Evolutionary conservation across 176 grass and related monocot species (phyloP).

Genomic region (Juncus effusus): DNA sequence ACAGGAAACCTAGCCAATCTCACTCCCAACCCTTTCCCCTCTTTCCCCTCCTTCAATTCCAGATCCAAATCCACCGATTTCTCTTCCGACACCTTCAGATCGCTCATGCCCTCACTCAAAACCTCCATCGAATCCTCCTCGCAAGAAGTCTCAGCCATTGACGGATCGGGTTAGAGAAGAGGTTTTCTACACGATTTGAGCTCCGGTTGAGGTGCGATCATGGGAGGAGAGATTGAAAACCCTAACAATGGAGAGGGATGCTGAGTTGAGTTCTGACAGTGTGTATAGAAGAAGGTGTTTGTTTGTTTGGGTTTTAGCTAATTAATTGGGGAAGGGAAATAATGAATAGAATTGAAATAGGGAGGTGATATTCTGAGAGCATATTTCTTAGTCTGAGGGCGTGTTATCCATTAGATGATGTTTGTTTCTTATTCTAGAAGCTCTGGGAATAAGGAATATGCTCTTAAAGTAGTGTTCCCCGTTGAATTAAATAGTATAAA

Average conservation of each 20-base stretch:
- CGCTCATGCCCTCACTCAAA: slow-evolving; percentile 10
- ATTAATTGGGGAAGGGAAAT: not conserved
- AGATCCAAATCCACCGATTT: slow-evolving; percentile 17
- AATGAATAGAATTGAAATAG: not conserved
- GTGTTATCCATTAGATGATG: no score
- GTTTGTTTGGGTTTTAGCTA: not conserved
- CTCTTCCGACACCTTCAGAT: slow-evolving; percentile 23
- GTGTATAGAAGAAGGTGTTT: no score
- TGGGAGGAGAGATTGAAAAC: slow-evolving; percentile 5
- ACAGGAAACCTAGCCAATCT: slow-evolving; percentile 43
- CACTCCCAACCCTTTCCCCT: slow-evolving; percentile 19
- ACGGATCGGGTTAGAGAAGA: not conserved
- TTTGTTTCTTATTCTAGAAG: no score
- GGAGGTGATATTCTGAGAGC: no score
- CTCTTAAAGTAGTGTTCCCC: no score
- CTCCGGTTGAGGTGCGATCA: slow-evolving; percentile 5
- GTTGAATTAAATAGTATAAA: no score
- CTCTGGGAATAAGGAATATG: no score
- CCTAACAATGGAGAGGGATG: slow-evolving; percentile 15
- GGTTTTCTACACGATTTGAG: not conserved
- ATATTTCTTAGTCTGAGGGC: no score
- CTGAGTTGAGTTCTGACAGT: not conserved
- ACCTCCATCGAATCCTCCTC: slow-evolving; percentile 12
- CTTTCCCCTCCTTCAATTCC: not conserved
- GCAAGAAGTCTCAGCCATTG: not conserved